These are phyloP conservation scores for Corymbia maculata DNA, from an alignment of 345 rosid species.

Conservation along the genomic window DNA sequence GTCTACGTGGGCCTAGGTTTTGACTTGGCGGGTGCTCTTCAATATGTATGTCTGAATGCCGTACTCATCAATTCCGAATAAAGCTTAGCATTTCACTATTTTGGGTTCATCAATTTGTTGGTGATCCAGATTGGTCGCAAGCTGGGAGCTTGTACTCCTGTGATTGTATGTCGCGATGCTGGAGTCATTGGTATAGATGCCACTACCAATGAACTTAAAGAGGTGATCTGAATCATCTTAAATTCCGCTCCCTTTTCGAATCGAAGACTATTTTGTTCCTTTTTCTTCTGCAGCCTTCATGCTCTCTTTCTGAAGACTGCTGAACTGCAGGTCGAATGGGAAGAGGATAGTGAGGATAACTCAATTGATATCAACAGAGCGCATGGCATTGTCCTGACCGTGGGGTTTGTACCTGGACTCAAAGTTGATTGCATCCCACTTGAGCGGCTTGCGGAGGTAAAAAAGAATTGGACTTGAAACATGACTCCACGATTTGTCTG, in stretches of 20 bases:
- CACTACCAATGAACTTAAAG: slow-evolving; percentile 29
- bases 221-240: slow-evolving; percentile 28
- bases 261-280: background rate
- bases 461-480: background rate
- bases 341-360: background rate
- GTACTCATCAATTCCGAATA: background rate
- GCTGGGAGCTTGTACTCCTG: slow-evolving; percentile 36
- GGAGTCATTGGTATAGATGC: slow-evolving; percentile 57
- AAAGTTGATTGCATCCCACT: slow-evolving; percentile 66
- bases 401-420: slow-evolving; percentile 78
- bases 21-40: slow-evolving; percentile 1
- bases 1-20: slow-evolving; percentile 13
- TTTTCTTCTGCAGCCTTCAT: no score
- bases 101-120: background rate
- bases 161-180: slow-evolving; percentile 20
- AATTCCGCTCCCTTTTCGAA: background rate
- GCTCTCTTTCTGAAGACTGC: background rate
- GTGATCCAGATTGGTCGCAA: slow-evolving; percentile 21
- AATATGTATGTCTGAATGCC: slow-evolving; percentile 9
- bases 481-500: background rate
- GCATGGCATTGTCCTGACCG: slow-evolving; percentile 43
- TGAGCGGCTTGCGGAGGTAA: slow-evolving; percentile 20
- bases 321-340: slow-evolving; percentile 27
- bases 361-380: background rate
- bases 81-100: background rate